phyloP scores from a whole-genome alignment of 1,284 basidiomycete species.

The Heterobasidion annosum region DNA sequence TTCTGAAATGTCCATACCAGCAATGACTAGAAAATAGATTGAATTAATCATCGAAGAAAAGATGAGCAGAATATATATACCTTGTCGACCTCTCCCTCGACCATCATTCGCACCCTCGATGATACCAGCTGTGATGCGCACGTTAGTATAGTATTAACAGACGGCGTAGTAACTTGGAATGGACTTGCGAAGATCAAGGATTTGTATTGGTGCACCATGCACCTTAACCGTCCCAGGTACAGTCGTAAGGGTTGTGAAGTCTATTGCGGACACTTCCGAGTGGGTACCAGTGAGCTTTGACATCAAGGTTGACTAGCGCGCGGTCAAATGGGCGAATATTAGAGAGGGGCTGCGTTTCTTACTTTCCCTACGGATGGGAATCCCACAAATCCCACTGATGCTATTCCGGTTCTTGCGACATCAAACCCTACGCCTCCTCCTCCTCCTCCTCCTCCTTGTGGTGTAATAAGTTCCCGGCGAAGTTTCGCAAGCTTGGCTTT shows the following conservation, averaged over 20 bases:
- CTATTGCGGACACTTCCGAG: conserved; percentile 96
- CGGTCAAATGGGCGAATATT: conserved; percentile 8
- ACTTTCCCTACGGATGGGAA: conserved; percentile 87
- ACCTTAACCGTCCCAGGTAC: conserved; percentile 96
- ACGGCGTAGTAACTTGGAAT: conserved; percentile 4
- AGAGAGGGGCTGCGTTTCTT: conserved; percentile 14
- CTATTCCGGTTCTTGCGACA: conserved; percentile 94
- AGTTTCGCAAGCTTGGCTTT: conserved; percentile 99
- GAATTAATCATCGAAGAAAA: conserved; percentile 4
- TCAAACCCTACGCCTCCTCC: conserved; percentile 88
- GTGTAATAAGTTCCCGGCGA: conserved; percentile 86
- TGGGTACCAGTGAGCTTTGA: conserved; percentile 97
- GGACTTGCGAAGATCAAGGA: conserved; percentile 71
- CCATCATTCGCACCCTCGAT: conserved; percentile 99
- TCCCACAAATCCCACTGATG: conserved; percentile 93
- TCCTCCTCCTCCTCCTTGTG: conserved; percentile 78
- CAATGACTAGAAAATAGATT: conserved; percentile 47
- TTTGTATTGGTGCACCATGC: conserved; percentile 89
- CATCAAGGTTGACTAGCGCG: conserved; percentile 84
- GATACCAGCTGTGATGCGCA: conserved; percentile 68
- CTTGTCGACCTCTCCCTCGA: conserved; percentile 96
- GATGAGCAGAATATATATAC: conserved; percentile 24
- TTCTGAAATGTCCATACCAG: conserved; percentile 45
- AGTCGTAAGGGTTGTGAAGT: conserved; percentile 91
- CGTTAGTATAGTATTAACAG: conserved; percentile 6